Conservation (phyloP, 306 rosid species). For the Prinsepia uniflora region DNA sequence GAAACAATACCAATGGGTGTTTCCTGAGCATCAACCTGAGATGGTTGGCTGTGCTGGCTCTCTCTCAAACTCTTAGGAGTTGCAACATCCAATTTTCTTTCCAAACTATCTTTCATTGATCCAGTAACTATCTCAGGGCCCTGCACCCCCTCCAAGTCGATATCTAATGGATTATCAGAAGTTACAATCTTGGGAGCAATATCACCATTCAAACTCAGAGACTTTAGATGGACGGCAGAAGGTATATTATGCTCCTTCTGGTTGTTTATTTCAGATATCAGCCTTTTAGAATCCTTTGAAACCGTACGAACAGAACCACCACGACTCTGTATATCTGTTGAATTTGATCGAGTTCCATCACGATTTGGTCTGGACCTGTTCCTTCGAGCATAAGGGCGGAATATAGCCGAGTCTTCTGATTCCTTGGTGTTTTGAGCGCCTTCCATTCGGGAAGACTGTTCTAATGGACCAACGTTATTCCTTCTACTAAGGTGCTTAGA, state of each 20-base stretch:
- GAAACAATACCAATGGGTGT: slow-evolving; percentile 36
- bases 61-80: slow-evolving; percentile 37
- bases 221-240: slow-evolving; percentile 59
- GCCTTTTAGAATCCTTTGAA: slow-evolving; percentile 57
- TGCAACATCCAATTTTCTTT: slow-evolving; percentile 47
- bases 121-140: slow-evolving; percentile 35
- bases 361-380: slow-evolving; percentile 85
- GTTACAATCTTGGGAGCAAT: slow-evolving; percentile 35
- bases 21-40: slow-evolving; percentile 39
- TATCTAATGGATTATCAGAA: slow-evolving; percentile 43
- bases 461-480: slow-evolving; percentile 59
- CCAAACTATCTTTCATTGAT: slow-evolving; percentile 36
- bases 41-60: slow-evolving; percentile 36
- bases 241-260: slow-evolving; percentile 50
- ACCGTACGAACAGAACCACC: slow-evolving; percentile 46
- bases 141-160: slow-evolving; percentile 44
- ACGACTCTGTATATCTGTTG: slow-evolving; percentile 34
- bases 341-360: slow-evolving; percentile 53
- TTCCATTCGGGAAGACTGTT: slow-evolving; percentile 84
- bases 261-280: slow-evolving; percentile 45
- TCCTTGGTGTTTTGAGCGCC: slow-evolving; percentile 82
- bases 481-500: slow-evolving; percentile 57
- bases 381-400: slow-evolving; percentile 96
- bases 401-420: slow-evolving; percentile 83
- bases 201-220: slow-evolving; percentile 61